Evolutionary conservation across 352 stramenopile species (phyloP).

Genomic region (Phytophthora constricta): DNA sequence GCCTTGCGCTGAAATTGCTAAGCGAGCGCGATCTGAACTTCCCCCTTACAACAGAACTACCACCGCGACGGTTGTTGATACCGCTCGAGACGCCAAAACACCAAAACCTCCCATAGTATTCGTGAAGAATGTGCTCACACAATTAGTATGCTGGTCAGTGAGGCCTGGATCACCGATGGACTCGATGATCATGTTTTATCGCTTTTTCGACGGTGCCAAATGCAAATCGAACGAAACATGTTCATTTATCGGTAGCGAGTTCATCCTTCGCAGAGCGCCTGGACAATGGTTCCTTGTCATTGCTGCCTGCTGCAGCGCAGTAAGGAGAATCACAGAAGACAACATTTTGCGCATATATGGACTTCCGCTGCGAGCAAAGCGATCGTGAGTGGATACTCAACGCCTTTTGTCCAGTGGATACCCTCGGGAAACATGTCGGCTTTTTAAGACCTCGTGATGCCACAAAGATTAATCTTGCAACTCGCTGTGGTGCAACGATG

Average conservation of each 20-base stretch:
- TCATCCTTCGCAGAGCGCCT: conserved; percentile 41
- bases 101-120: too few species aligned
- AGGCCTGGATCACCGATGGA: conserved; percentile 27
- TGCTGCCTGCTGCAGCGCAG: conserved; percentile 19
- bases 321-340: background rate
- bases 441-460: background rate
- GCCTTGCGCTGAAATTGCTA: background rate
- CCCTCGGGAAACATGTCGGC: conserved; percentile 42
- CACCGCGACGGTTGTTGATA: background rate
- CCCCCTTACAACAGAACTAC: background rate
- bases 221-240: conserved; percentile 13
- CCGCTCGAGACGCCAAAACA: too few species aligned
- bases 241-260: conserved; percentile 38
- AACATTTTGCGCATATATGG: conserved; percentile 55
- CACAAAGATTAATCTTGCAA: conserved; percentile 5
- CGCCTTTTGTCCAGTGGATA: conserved; percentile 41
- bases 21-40: background rate
- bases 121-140: too few species aligned
- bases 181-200: conserved; percentile 36
- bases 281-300: conserved; percentile 28
- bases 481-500: conserved; percentile 31
- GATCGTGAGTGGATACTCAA: conserved; percentile 54
- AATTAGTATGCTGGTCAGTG: conserved; percentile 37
- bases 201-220: conserved; percentile 27
- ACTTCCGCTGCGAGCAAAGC: conserved; percentile 38